phyloP scores from a whole-genome alignment of 768 basidiomycete species.

The Multifurca ochricompacta region DNA sequence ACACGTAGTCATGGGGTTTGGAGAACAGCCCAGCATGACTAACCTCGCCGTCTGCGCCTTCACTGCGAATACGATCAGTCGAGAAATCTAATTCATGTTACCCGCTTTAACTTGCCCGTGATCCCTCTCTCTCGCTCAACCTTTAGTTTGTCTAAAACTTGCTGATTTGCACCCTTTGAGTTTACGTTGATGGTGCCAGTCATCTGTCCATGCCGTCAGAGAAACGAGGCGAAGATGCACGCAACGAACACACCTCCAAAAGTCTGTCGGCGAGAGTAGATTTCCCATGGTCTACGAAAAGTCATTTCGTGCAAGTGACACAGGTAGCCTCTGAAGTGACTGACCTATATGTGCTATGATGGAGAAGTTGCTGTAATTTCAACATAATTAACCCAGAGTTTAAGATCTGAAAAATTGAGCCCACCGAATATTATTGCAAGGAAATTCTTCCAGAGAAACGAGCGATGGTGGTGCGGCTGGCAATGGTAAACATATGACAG shows the following conservation, averaged over 20 bases:
- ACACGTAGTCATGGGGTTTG: constrained; percentile 13
- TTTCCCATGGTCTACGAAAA: constrained; percentile 77
- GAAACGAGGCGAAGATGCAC: background rate
- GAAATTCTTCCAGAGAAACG: constrained; percentile 53
- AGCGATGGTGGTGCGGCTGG: background rate
- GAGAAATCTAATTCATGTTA: background rate
- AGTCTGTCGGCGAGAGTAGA: constrained; percentile 87
- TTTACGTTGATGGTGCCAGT: constrained; percentile 79
- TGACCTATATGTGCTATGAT: constrained; percentile 94
- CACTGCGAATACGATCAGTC: constrained; percentile 39
- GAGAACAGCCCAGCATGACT: background rate
- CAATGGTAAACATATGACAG: background rate
- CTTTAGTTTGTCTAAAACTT: constrained; percentile 89
- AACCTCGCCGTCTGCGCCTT: constrained; percentile 94
- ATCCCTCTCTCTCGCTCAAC: constrained; percentile 97
- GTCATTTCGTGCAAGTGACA: background rate
- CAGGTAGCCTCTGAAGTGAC: constrained; percentile 5
- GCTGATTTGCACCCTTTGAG: constrained; percentile 61
- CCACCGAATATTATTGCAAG: constrained; percentile 63
- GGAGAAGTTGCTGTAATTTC: constrained; percentile 70
- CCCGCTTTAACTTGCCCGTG: constrained; percentile 49
- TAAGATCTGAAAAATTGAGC: constrained; percentile 9
- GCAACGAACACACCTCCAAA: constrained; percentile 50
- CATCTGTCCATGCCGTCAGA: constrained; percentile 41
- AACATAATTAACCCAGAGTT: background rate